Base-by-base conservation (phyloP, 2,329 filamentous ascomycete genomes). In the Beauveria bassiana region DNA sequence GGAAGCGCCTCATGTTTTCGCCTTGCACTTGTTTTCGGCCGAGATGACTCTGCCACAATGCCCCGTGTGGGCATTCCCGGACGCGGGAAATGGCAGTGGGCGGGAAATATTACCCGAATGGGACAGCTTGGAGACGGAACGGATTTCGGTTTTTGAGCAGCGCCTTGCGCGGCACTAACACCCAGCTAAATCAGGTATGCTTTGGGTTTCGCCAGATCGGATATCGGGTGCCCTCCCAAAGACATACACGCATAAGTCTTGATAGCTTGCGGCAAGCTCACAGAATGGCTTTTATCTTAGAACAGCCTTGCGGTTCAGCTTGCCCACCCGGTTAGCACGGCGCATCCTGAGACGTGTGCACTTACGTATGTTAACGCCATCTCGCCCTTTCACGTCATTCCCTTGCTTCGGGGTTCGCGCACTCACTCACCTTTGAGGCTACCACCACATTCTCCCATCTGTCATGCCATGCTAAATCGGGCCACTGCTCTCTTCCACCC, bases 61-160 rank as follows among this genome's bases (percentile, higher is more conserved):
- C 40, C 53, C 53, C 16, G 34, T 16, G n/a, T 34, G 20, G 20
- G 28, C 28, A 45, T 28, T 42, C 12, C 34, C 6, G 20, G 18
- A 14, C 20, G 31, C 56, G 46, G 56, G 38, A 59, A 51, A 51
- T 31, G 7, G 55, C 24, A 7, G 31, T 9, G 22, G 24, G 22
- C 42, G 53, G 43, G 43, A 49, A 49, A 34, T 16, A n/a, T 28
- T 60, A 24, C 57, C 57, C 40, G 38, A 46, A 45, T 38, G 20
- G 49, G 57, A 42, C 26, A 52, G 24, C 40, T 46, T 22, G 49
- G 26, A 45, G 57, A 38, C 57, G 57, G 49, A 5, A 16, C 49
- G 49, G 57, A 26, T 52, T 60, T 60, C 57, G 47, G 38, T 46
- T 60, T 60, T 60, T 45, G 40, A 49, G 49, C 40, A 52, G 31